These are phyloP conservation scores for Cryptococcus maquisensis DNA, from an alignment of 1,284 basidiomycete genomes.

Conservation along the genomic window DNA sequence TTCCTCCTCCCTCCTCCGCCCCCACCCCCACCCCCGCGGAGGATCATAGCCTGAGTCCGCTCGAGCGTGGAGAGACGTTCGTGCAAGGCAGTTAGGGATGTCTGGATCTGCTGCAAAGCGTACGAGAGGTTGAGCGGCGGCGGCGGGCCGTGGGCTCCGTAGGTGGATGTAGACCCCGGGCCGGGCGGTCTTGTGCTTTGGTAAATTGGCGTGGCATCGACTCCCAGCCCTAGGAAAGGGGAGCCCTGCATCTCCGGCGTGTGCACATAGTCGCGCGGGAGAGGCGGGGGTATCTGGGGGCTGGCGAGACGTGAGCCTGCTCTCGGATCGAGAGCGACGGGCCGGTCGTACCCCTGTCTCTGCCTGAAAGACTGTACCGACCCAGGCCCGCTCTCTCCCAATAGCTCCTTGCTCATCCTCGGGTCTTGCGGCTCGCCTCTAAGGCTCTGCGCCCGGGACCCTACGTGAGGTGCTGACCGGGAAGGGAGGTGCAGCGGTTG, in stretches of 20 bases:
- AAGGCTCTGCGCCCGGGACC: conserved; percentile 19
- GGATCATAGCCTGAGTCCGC: conserved; percentile 36
- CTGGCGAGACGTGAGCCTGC: background rate
- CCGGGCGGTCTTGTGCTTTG: conserved; percentile 43
- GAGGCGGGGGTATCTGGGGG: background rate
- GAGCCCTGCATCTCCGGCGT: conserved; percentile 25
- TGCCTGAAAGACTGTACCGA: conserved; percentile 29
- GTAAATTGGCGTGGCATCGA: conserved; percentile 33
- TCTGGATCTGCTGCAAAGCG: conserved; percentile 56
- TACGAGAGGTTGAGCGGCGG: conserved; percentile 31
- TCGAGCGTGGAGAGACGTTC: conserved; percentile 81
- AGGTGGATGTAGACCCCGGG: conserved; percentile 47
- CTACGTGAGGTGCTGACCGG: background rate
- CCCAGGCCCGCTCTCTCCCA: background rate
- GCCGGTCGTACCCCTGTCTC: background rate
- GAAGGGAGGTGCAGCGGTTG: no score
- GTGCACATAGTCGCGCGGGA: background rate
- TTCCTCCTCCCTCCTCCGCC: conserved; percentile 24
- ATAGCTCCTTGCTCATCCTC: background rate
- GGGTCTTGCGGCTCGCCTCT: conserved; percentile 7
- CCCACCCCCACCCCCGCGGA: conserved; percentile 30
- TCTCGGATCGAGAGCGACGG: background rate
- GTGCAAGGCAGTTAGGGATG: conserved; percentile 79
- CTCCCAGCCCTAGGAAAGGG: conserved; percentile 16
- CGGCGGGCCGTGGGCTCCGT: conserved; percentile 30